These are phyloP conservation scores for Spergularia bocconei DNA, from an alignment of 148 eudicot species.

Conservation along the genomic window DNA sequence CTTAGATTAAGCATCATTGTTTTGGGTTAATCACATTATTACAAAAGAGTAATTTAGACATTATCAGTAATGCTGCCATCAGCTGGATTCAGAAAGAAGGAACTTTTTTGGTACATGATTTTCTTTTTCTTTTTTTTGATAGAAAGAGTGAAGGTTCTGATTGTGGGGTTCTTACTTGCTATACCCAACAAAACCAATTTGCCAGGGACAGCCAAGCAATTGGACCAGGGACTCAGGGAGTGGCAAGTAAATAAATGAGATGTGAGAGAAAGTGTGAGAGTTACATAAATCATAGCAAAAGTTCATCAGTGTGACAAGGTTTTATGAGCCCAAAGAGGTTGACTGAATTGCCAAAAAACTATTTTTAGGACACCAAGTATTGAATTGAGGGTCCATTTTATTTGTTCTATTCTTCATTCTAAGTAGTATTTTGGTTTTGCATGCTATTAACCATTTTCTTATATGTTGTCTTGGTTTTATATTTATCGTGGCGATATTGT, in stretches of 20 bases:
- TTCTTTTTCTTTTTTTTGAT: not conserved
- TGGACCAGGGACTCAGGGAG: constrained; percentile 24
- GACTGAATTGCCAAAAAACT: constrained; percentile 30
- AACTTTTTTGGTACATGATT: not conserved
- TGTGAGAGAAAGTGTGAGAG: not conserved
- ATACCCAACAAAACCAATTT: constrained; percentile 26
- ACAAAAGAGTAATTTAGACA: not conserved
- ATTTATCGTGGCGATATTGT: not conserved
- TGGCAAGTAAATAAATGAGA: constrained; percentile 32
- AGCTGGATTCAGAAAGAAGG: too few species aligned
- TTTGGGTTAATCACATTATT: constrained; percentile 19
- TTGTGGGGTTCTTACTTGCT: constrained; percentile 25
- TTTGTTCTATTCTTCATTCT: constrained; percentile 34
- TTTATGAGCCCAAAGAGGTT: constrained; percentile 9
- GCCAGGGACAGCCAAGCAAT: constrained; percentile 36
- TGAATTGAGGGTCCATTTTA: constrained; percentile 6
- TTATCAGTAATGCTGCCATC: not conserved
- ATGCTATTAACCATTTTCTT: constrained; percentile 16
- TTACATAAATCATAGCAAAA: constrained; percentile 5
- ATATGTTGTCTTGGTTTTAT: constrained; percentile 14
- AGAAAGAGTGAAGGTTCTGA: constrained; percentile 18
- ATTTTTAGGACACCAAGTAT: constrained; percentile 8
- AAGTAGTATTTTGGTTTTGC: constrained; percentile 12
- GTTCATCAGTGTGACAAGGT: not conserved
- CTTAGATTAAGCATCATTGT: constrained; percentile 6